A percentile compares a stretch with the other conserved stretches of the same genome.
These are phyloP conservation scores for Falciphora oryzae DNA, from an alignment of 2,329 filamentous ascomycete genomes.

Conservation along the genomic window DNA sequence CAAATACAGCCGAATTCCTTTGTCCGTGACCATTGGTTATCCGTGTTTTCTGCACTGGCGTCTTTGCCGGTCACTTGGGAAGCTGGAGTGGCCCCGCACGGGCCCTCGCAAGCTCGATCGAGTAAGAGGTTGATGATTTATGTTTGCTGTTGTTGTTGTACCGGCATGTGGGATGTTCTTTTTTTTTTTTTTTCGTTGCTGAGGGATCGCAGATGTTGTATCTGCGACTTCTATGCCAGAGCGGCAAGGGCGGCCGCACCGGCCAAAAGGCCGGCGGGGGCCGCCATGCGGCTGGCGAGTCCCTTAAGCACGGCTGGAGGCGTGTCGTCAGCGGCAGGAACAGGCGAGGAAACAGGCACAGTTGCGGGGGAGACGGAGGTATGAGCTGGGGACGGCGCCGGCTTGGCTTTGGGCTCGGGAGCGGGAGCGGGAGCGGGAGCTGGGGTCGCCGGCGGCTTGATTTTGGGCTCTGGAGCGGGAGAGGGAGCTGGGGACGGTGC, in stretches of 20 bases:
- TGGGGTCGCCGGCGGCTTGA: neutral
- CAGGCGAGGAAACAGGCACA: neutral
- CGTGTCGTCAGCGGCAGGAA: neutral
- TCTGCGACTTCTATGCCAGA: neutral
- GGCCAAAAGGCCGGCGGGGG: neutral
- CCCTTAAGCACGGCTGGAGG: slow-evolving; percentile 2
- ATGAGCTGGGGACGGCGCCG: neutral
- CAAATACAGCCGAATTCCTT: neutral
- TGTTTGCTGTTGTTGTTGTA: neutral
- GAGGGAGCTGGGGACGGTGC: neutral
- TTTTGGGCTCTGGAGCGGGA: neutral
- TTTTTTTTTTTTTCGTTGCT: no score
- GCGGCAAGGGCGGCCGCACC: neutral
- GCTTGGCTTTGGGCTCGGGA: neutral
- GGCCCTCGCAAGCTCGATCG: neutral
- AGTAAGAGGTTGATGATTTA: neutral
- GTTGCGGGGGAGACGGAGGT: neutral
- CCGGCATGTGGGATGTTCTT: neutral
- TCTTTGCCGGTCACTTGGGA: neutral
- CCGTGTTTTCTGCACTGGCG: neutral
- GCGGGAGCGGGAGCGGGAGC: no score
- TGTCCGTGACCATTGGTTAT: neutral
- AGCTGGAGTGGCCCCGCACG: neutral
- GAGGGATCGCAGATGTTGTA: neutral
- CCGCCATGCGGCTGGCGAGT: neutral